These are phyloP conservation scores for Naganishia vaughanmartiniae DNA, from an alignment of 768 basidiomycete species.

Conservation along the genomic window DNA sequence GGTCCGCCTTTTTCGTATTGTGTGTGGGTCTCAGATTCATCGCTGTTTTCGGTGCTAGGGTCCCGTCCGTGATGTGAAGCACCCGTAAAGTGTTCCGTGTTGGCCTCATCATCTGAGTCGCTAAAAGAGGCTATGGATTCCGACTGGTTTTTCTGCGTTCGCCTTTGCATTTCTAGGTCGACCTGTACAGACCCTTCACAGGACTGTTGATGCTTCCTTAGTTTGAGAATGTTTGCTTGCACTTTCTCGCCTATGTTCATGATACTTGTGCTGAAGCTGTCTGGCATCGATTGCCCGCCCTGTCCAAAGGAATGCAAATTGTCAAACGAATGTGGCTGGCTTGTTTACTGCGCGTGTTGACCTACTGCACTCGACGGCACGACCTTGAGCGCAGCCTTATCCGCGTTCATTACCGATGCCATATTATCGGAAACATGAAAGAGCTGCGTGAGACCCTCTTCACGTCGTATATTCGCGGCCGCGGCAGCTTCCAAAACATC, in stretches of 20 bases:
- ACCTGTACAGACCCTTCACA: neutral
- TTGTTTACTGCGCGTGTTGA: neutral
- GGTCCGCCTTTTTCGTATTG: neutral
- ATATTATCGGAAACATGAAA: neutral
- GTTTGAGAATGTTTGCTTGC: neutral
- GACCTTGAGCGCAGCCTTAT: neutral
- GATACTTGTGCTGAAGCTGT: neutral
- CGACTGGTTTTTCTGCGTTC: neutral
- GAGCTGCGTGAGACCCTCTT: neutral
- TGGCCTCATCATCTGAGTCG: neutral
- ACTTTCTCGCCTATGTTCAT: neutral
- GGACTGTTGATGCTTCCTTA: neutral
- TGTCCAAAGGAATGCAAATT: neutral
- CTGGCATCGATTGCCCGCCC: neutral
- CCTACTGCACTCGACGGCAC: neutral
- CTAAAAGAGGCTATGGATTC: constrained; percentile 15
- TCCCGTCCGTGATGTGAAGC: neutral
- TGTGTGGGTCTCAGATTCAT: neutral
- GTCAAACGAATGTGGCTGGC: neutral
- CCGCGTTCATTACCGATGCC: neutral
- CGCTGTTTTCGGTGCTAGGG: neutral
- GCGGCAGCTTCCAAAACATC: constrained; percentile 12
- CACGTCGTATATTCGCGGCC: neutral
- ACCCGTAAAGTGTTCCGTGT: neutral
- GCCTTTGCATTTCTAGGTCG: neutral